Base-by-base conservation (phyloP, 192 early-diverging fungal species). In the Mortierella alpina region DNA sequence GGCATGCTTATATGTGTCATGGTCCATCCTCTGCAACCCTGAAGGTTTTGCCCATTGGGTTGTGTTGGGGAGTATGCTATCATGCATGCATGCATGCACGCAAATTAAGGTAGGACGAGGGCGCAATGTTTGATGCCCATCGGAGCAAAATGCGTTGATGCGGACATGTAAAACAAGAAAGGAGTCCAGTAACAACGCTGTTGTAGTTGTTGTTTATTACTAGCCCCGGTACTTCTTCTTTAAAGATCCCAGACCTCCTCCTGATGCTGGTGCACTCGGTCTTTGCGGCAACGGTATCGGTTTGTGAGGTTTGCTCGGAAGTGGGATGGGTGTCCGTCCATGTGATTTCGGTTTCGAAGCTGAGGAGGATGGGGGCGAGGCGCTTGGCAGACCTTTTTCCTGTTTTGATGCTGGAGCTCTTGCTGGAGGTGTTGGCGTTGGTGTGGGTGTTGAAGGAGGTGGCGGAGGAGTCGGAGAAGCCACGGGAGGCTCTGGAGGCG, bases 161-260 rank as follows among this genome's bases (percentile, higher is more conserved):
- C 31, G 31, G 31, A 31, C 31, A 31, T 3, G 31, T 31, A 31
- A 31, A 31, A 31, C 31, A 31, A 31, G 31, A 31, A 31, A 31
- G 31, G 31, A 31, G 31, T 31, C 31, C 59, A 11, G 59, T 42
- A n/a, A n/a, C n/a, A n/a, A n/a, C n/a, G n/a, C n/a, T n/a, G n/a
- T n/a, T n/a, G 42, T 11, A 1, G 12, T 42, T 60, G 23, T 3
- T 20, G 48, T 62, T 47, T 31, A 14, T 65, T 23, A 72, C 40
- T 73, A 31, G 31, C 31, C 31, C 31, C 31, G 65, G 71, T 73
- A 54, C 62, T 73, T 73, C 62, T 73, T 73, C 71, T 73, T 73
- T 14, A 73, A 14, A 18, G 55, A 68, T 31, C 31, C 31, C 3
- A 8, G 66, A 54, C 8, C 65, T n/a, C 18, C 52, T 39, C 62